Evolutionary conservation across 139 green algal genomes (phyloP).

Genomic region (Chlorella sp.): DNA sequence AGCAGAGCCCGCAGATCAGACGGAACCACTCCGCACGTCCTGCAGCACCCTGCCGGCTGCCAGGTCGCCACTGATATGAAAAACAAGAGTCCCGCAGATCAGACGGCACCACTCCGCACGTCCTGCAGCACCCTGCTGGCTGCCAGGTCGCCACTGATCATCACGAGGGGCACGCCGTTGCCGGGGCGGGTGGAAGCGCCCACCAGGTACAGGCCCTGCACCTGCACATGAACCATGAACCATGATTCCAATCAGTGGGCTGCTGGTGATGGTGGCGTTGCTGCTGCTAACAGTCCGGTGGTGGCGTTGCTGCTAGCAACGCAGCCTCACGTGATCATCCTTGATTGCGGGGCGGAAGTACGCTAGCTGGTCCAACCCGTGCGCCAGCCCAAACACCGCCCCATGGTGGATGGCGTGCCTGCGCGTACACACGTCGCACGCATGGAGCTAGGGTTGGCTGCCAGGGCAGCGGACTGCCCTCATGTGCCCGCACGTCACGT

Average conservation of each 20-base stretch:
- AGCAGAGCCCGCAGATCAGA: background rate
- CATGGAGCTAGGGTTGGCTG: background rate
- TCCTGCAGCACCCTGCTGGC: slow-evolving; percentile 37
- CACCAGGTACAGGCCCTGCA: slow-evolving; percentile 69
- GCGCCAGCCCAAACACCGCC: slow-evolving; percentile 76
- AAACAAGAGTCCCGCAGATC: background rate
- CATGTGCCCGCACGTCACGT: background rate
- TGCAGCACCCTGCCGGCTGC: slow-evolving; percentile 28
- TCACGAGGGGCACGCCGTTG: slow-evolving; percentile 81
- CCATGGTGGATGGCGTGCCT: slow-evolving; percentile 74
- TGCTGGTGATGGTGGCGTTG: background rate
- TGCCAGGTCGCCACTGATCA: slow-evolving; percentile 49
- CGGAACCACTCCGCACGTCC: slow-evolving; percentile 14
- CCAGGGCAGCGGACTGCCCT: background rate
- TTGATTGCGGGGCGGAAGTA: slow-evolving; percentile 53
- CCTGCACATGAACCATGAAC: background rate
- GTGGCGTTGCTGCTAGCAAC: slow-evolving; percentile 19
- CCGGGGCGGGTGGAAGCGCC: slow-evolving; percentile 71
- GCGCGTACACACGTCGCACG: background rate
- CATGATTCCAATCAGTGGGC: too few species aligned
- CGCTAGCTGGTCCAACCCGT: slow-evolving; percentile 74
- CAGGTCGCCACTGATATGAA: slow-evolving; percentile 40
- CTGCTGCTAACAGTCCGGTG: slow-evolving; percentile 15
- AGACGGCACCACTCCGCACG: background rate
- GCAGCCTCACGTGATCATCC: slow-evolving; percentile 20